Evolutionary conservation across 768 basidiomycete species (phyloP).

Genomic region (Clitopilus hobsonii): DNA sequence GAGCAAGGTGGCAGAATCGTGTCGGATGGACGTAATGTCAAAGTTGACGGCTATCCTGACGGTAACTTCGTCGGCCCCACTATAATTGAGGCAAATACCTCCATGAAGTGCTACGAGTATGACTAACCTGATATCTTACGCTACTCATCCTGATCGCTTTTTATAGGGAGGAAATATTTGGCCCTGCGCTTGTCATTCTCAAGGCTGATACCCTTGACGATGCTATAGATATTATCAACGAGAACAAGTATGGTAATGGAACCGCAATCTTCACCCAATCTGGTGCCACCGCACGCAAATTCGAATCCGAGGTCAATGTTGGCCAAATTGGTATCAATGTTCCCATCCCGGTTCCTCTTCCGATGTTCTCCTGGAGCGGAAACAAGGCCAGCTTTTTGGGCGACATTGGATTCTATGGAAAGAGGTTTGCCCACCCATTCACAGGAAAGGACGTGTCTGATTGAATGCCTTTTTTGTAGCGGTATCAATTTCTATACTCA

Average conservation of each 20-base stretch:
- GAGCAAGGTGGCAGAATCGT: conserved; percentile 81
- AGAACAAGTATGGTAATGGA: conserved; percentile 90
- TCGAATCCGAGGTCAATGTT: conserved; percentile 82
- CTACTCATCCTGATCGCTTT: conserved; percentile 3
- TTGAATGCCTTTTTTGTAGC: conserved; percentile 34
- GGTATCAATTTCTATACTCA: conserved; percentile 96
- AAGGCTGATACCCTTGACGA: conserved; percentile 84
- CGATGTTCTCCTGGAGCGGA: conserved; percentile 97
- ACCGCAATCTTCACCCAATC: conserved; percentile 95
- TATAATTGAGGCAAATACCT: conserved; percentile 75
- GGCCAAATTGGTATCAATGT: conserved; percentile 95
- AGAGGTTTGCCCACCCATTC: conserved; percentile 40
- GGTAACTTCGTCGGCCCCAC: conserved; percentile 97
- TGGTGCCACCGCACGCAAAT: conserved; percentile 91
- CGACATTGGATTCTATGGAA: conserved; percentile 89
- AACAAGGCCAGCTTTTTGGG: conserved; percentile 87
- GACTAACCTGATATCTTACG: conserved; percentile 13
- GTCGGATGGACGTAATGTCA: conserved; percentile 76
- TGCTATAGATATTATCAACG: conserved; percentile 85
- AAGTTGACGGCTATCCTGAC: conserved; percentile 69
- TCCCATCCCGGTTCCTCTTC: conserved; percentile 85
- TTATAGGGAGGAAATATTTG: conserved; percentile 88
- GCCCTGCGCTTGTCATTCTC: conserved; percentile 80
- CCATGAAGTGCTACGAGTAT: conserved; percentile 86
- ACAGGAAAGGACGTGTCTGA: conserved; percentile 1